Evolutionary conservation across 768 basidiomycete genomes (phyloP), one percentile per base, ranked within the genome.

Genomic region (Tylopilus felleus): DNA sequence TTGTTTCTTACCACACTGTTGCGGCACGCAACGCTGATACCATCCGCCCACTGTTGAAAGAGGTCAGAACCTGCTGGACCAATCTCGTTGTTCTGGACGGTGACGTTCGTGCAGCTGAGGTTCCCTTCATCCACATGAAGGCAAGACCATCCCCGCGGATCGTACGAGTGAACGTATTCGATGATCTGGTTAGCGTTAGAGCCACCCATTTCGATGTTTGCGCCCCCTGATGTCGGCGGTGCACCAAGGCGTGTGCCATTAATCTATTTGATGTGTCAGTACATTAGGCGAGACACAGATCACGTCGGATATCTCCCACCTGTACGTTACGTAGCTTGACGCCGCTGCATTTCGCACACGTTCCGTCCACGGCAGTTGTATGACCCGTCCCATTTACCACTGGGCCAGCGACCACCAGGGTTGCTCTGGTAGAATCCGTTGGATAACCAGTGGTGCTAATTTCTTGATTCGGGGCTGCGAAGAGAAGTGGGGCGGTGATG

Each of bases 141-240:
- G 67, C 90, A 92, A 8, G 88, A 82, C 91, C 92, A 93, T 54
- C 87, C 74, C 47, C 90, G 79, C 3, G 90, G 88, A 68, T 93
- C 83, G 63, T 73, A 88, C 8, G 87, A 85, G 58, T 76, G 81
- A 12, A 93, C 90, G 56, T 81, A 83, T 73, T 93, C 88, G 50
- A 94, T 75, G 36, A 91, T 60, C 67, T 94, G 91, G 61, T 78
- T 74, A 3, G 80, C 73, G 58, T 87, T 93, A 19, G 75, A 62
- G 10, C 90, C 92, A 5, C 92, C 92, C 77, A 93, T 85, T 70
- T 93, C 90, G 51, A 93, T 90, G 61, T 90, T 91, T 22, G 79
- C 90, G 0, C 86, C 88, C 8, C 88, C 88, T 22, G 45, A 56
- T 0, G 76, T 78, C 1, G 84, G 78, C 38, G 76, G 60, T 8